These are phyloP conservation scores for Cercophora scortea DNA, from an alignment of 495 filamentous ascomycete genomes.

Conservation along the genomic window DNA sequence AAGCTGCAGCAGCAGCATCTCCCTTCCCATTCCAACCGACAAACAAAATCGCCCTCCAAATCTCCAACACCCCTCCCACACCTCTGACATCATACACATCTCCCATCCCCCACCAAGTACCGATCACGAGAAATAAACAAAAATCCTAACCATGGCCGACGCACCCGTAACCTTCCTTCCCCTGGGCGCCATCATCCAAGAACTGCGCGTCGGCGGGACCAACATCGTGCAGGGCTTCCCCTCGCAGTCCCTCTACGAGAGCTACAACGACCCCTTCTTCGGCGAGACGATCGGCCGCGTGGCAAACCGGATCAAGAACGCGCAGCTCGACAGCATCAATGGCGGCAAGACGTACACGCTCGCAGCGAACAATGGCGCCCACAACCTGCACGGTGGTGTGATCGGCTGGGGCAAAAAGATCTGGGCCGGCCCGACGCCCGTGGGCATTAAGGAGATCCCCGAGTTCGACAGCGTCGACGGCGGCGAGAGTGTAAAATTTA, in stretches of 20 bases:
- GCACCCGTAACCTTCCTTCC: constrained; percentile 62
- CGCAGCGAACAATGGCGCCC: constrained; percentile 65
- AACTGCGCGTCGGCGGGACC: constrained; percentile 62
- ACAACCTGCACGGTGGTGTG: constrained; percentile 74
- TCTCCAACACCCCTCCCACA: no score
- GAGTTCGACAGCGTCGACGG: constrained; percentile 52
- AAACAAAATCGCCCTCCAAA: no score
- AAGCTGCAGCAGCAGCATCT: no score
- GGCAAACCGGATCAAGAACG: constrained; percentile 76
- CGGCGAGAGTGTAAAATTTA: constrained; percentile 70
- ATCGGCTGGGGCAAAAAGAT: constrained; percentile 78
- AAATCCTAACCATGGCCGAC: constrained; percentile 10
- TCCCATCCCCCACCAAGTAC: no score
- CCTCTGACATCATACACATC: no score
- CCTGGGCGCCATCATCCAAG: constrained; percentile 81
- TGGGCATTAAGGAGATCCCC: constrained; percentile 38
- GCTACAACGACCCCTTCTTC: constrained; percentile 70
- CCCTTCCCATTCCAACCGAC: no score
- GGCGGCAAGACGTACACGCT: constrained; percentile 58
- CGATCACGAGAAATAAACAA: no score
- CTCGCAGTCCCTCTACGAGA: constrained; percentile 59
- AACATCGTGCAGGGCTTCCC: constrained; percentile 89
- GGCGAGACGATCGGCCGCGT: constrained; percentile 91
- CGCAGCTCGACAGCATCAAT: constrained; percentile 64
- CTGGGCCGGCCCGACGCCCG: constrained; percentile 66